Conservation (phyloP, 208 protist genomes). For the Crithidia mellificae region DNA sequence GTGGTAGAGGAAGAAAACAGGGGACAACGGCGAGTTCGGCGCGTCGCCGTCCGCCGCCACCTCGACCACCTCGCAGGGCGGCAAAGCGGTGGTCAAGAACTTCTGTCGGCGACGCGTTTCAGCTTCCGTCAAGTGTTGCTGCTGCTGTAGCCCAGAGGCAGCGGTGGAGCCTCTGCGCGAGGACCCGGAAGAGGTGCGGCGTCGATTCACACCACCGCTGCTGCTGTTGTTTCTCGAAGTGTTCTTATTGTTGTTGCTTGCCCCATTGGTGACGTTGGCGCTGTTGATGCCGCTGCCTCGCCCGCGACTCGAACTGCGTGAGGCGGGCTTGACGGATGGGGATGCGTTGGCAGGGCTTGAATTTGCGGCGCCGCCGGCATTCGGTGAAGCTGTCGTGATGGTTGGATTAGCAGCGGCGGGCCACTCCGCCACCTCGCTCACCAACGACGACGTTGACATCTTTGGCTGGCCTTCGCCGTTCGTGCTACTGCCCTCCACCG, state of each 20-base stretch:
- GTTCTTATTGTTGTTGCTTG: too few relatives aligned
- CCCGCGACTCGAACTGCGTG: constrained; percentile 9
- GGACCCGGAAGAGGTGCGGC: constrained; percentile 8
- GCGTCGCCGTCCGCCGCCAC: constrained; percentile 1
- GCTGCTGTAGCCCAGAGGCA: background rate
- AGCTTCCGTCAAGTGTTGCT: background rate
- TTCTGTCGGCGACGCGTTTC: constrained; percentile 15
- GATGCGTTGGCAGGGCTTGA: background rate
- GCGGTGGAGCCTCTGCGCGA: background rate
- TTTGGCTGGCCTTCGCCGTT: background rate
- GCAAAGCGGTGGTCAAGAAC: constrained; percentile 30
- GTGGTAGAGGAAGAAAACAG: constrained; percentile 51
- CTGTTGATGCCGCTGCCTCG: background rate
- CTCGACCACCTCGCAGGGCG: constrained; percentile 30
- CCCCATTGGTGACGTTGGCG: background rate
- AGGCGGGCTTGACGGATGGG: background rate
- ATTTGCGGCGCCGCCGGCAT: background rate
- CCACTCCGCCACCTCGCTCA: background rate
- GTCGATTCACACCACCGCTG: background rate
- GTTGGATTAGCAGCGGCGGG: background rate
- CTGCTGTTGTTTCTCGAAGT: too few relatives aligned
- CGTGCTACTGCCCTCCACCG: background rate
- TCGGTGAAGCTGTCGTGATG: too few relatives aligned
- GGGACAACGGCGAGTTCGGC: background rate
- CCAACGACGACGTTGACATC: constrained; percentile 11